Evolutionary conservation across 2,329 filamentous ascomycete genomes (phyloP), one percentile per base, ranked within the genome.

Genomic region (Penicillium oxalicum): DNA sequence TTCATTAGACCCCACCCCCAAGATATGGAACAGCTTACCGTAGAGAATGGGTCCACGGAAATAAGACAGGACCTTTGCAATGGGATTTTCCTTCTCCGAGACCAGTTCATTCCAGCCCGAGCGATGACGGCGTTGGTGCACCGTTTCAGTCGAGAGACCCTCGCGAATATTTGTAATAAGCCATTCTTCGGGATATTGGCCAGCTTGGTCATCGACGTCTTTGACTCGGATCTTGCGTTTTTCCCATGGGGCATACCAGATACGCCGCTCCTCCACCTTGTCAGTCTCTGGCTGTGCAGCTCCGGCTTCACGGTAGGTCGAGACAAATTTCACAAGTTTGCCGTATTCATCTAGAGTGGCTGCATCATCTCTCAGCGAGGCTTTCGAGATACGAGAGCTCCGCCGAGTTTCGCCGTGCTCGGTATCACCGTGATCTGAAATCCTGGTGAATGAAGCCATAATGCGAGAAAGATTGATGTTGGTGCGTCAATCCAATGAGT

Each of bases 31-130:
- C 7, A 5, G 45, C 80, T 63, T 77, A 87, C 84, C 83, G 68
- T 88, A 88, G 53, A 88, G 80, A 74, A 88, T 85, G 37, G 86
- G 86, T 50, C 86, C 86, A 45, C 74, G 80, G 75, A 89, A 89
- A 73, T 86, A 89, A 56, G 80, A 79, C 53, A 89, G 69, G 69
- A 88, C 83, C 71, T 88, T 85, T 64, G 84, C 73, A 62, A 88
- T 77, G 66, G 86, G 74, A 70, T 87, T 88, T 69, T 85, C 82
- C 73, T 87, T 88, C 72, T 88, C 85, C n/a, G 83, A 81, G n/a
- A 78, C 75, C 65, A 89, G 75, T 65, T 89, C 86, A 70, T 88
- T 89, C 75, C 73, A 88, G 44, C 86, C 86, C 52, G 77, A 75
- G 55, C 77, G 77, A 66, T 79, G 85, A 55, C 86, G 77, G 60